Evolutionary conservation across 2,329 filamentous ascomycete genomes (phyloP).

Genomic region (Epichloe hybrida): DNA sequence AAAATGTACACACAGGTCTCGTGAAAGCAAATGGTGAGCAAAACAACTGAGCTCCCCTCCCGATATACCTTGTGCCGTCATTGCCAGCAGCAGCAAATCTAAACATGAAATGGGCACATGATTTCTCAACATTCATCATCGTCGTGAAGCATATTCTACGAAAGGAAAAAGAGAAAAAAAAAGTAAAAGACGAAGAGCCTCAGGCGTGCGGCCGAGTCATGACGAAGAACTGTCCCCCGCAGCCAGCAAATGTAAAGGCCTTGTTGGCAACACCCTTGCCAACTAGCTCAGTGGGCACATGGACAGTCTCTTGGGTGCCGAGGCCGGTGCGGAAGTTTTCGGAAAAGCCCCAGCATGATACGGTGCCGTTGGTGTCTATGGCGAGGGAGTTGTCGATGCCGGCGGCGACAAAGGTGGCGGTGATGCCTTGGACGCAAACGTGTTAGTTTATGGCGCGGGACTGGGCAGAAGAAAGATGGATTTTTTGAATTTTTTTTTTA

Average conservation of each 20-base stretch:
- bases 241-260: constrained; percentile 4
- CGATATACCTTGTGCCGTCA: background rate
- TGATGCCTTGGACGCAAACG: constrained; percentile 1
- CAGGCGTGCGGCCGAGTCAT: background rate
- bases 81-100: background rate
- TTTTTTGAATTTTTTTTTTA: constrained; percentile 8
- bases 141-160: background rate
- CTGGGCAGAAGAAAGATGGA: no score
- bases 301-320: constrained; percentile 28
- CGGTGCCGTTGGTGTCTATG: constrained; percentile 49
- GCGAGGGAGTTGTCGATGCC: constrained; percentile 57
- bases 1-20: no score
- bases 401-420: constrained; percentile 31
- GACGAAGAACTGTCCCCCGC: constrained; percentile 5
- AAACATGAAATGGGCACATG: background rate
- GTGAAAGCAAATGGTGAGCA: no score
- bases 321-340: constrained; percentile 60
- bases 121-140: background rate
- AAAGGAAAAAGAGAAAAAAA: background rate
- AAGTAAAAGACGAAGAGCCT: background rate
- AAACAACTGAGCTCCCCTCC: background rate
- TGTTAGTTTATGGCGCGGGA: background rate
- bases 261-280: constrained; percentile 1
- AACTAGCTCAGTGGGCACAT: constrained; percentile 2
- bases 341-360: constrained; percentile 62